These are phyloP conservation scores for Nannochloropsis salina DNA, from an alignment of 108 stramenopile species.

Conservation along the genomic window DNA sequence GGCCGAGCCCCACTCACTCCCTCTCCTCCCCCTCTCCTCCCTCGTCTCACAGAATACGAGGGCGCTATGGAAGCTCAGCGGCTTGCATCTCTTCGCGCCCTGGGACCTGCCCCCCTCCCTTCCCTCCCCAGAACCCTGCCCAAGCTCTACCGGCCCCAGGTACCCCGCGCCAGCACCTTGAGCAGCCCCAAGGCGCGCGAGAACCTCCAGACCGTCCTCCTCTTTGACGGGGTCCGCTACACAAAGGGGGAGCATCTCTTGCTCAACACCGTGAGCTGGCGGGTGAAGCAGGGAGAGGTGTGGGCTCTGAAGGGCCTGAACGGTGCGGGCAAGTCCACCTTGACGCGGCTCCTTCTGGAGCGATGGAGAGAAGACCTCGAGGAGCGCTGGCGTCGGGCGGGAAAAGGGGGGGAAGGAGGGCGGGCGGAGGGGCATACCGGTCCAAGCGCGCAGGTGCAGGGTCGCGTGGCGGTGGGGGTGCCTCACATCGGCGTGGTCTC, in stretches of 20 bases:
- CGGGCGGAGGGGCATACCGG: background rate
- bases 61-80: background rate
- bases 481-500: slow-evolving; percentile 64
- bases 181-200: background rate
- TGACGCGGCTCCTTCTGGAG: background rate
- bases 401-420: background rate
- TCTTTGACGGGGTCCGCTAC: background rate
- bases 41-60: background rate
- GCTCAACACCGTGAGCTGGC: background rate
- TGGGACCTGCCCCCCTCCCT: background rate
- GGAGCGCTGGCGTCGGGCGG: background rate
- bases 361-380: background rate
- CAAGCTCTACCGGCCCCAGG: slow-evolving; percentile 18
- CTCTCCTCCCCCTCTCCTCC: background rate
- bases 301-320: slow-evolving; percentile 21
- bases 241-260: slow-evolving; percentile 21
- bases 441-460: background rate
- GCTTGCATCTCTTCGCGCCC: background rate
- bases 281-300: background rate
- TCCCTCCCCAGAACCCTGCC: slow-evolving; percentile 3
- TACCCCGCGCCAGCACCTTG: background rate
- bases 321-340: background rate
- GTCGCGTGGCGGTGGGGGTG: background rate
- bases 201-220: background rate
- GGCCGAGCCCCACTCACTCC: background rate